Evolutionary conservation across 805 yeast species (phyloP), one percentile per base, ranked within the genome.

Genomic region (Kregervanrija delftensis): DNA sequence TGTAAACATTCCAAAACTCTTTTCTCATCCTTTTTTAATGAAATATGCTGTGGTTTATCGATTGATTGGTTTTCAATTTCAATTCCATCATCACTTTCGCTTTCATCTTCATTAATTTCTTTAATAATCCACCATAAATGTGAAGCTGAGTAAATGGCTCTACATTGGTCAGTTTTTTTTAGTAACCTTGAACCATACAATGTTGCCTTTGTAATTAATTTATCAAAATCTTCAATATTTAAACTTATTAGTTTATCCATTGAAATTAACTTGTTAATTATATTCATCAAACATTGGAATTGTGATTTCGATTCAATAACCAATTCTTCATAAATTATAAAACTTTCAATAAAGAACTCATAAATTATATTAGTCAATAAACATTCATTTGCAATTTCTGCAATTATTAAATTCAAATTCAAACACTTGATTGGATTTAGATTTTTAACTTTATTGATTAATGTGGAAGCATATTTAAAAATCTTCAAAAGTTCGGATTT

Each of bases 71-170:
- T 14, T 33, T 34, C 10, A 31, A 6, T 14, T 31, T 13, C 35
- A 31, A 13, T 14, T n/a, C 30, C 35, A 11, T 69, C 76, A 44
- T 64, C 67, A 15, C 66, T 69, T 47, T 72, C 75, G 5, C 68
- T 76, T 9, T 41, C 50, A 14, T 41, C 49, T 11, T 58, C 63
- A 32, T 55, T 64, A 31, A 51, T 49, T 37, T 61, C 73, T 48
- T 85, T 89, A 17, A 83, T 79, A 57, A 91, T 84, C 93, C 95
- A 86, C 96, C 96, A 93, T 40, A 93, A 66, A 64, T 93, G 97
- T 1, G 96, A 81, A 37, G 96, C 90, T 42, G 78, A 65, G 59
- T 85, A 87, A 5, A 89, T 95, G 0, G 96, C 82, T 12, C 97
- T 77, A 61, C 97, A 90, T 63, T 93, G 99, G 57, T 91, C 98